Conservation (phyloP, 345 rosid species). For the Moricandia arvensis region DNA sequence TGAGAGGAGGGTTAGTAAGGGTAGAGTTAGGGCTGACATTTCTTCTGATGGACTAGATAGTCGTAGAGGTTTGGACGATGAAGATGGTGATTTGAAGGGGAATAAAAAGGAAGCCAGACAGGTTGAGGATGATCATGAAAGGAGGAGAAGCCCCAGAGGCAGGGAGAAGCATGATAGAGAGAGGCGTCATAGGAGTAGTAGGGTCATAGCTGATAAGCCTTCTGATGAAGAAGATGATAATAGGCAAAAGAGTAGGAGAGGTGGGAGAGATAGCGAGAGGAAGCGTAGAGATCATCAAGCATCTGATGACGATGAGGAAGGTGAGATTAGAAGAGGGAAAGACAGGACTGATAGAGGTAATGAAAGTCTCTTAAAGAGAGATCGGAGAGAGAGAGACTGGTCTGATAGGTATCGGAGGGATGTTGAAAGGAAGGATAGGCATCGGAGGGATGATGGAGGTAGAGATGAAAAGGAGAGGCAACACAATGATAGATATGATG, state of each 20-base stretch:
- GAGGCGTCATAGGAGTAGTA: slow-evolving; percentile 28
- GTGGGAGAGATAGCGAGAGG: slow-evolving; percentile 33
- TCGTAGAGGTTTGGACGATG: slow-evolving; percentile 11
- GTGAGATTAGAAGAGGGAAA: slow-evolving; percentile 24
- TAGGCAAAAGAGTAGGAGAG: slow-evolving; percentile 20
- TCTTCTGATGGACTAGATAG: slow-evolving; percentile 10
- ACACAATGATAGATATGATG: slow-evolving; percentile 20
- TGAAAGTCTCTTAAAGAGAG: slow-evolving; percentile 28
- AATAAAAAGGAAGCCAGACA: not conserved
- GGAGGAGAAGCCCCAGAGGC: slow-evolving; percentile 14
- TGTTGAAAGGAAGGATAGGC: no score
- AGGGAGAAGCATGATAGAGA: slow-evolving; percentile 28
- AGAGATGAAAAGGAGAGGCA: slow-evolving; percentile 6
- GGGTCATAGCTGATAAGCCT: slow-evolving; percentile 31
- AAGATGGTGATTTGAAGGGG: no score
- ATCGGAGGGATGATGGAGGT: slow-evolving; percentile 18
- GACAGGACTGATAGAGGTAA: slow-evolving; percentile 20
- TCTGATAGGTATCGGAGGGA: no score
- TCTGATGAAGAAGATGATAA: slow-evolving; percentile 38
- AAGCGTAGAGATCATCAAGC: slow-evolving; percentile 24
- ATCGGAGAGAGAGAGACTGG: slow-evolving; percentile 37
- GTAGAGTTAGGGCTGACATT: no score
- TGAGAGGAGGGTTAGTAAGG: slow-evolving; percentile 1
- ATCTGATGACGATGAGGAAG: slow-evolving; percentile 34
- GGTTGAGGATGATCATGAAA: not conserved